phyloP scores from a whole-genome alignment of 257 asterid genomes.

The Forsythia viridissima region DNA sequence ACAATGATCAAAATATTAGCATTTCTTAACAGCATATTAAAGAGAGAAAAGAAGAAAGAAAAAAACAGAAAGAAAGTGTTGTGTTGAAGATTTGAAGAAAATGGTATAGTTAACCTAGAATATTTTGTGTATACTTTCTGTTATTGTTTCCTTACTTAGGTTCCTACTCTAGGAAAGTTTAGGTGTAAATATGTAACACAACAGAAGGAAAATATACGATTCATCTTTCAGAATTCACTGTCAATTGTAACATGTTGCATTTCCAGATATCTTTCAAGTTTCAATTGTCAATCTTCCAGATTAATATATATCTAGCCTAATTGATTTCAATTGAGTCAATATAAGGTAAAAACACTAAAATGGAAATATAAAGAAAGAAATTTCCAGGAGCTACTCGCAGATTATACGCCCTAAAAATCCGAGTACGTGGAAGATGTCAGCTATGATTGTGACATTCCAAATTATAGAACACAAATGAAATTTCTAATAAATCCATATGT shows the following conservation, averaged over 20 bases:
- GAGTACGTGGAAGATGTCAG: background rate
- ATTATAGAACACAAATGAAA: too few relatives aligned
- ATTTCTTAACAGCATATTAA: slow-evolving; percentile 7
- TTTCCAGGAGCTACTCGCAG: too few relatives aligned
- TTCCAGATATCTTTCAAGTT: background rate
- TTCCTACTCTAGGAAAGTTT: background rate
- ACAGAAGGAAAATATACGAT: background rate
- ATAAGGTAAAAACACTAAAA: too few relatives aligned
- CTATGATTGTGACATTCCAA: background rate
- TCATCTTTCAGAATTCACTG: background rate
- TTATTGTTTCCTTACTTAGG: background rate
- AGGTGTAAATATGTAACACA: background rate
- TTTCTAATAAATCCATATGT: too few relatives aligned
- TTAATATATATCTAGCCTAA: too few relatives aligned
- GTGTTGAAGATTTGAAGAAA: background rate
- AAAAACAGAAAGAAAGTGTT: too few relatives aligned
- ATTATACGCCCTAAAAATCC: background rate
- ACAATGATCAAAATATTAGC: slow-evolving; percentile 28
- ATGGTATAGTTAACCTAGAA: too few relatives aligned
- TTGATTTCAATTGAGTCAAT: too few relatives aligned
- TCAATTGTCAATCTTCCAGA: background rate
- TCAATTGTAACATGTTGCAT: background rate
- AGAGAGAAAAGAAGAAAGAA: slow-evolving; percentile 15
- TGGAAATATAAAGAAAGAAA: too few relatives aligned
- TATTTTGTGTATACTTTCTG: too few relatives aligned